Percentiles rank a stretch among this genome's conserved stretches.
Conservation (phyloP, 495 filamentous ascomycete genomes). For the Eremomyces bilateralis region DNA sequence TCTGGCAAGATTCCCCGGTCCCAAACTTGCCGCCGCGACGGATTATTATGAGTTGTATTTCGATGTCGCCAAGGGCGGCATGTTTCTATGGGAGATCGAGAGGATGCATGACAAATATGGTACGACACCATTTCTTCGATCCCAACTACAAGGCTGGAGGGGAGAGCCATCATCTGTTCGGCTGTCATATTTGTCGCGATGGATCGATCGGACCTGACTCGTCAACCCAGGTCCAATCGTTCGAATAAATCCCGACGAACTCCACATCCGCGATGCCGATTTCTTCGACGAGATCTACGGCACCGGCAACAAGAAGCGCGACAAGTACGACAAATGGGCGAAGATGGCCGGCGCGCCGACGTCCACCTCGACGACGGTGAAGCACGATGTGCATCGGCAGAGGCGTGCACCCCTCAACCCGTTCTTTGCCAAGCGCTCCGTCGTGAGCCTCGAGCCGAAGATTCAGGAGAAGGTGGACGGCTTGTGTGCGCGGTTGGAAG, state of each 20-base stretch:
- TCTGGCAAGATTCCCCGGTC: too few relatives aligned
- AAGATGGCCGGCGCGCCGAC: constrained; percentile 1
- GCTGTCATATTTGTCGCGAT: too few relatives aligned
- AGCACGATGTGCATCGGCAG: constrained; percentile 5
- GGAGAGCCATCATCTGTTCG: too few relatives aligned
- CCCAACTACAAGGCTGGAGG: too few relatives aligned
- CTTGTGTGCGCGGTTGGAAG: constrained; percentile 4
- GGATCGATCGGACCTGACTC: too few relatives aligned
- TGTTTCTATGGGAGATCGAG: too few relatives aligned
- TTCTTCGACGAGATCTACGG: constrained; percentile 12
- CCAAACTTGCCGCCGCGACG: too few relatives aligned
- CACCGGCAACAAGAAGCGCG: not conserved
- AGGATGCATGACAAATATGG: too few relatives aligned
- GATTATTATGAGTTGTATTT: too few relatives aligned
- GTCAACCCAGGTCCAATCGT: constrained; percentile 21
- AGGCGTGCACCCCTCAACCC: constrained; percentile 6
- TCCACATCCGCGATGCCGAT: constrained; percentile 14
- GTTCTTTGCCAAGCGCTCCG: constrained; percentile 7
- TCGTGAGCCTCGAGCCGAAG: constrained; percentile 2
- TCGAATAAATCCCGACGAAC: constrained; percentile 12
- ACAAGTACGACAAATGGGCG: not conserved
- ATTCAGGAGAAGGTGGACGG: constrained; percentile 3
- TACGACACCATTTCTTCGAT: too few relatives aligned
- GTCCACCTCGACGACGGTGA: constrained; percentile 4
- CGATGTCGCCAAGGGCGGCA: too few relatives aligned